phyloP scores from a whole-genome alignment of 2,329 filamentous ascomycete species.

The Rutstroemia sp. region DNA sequence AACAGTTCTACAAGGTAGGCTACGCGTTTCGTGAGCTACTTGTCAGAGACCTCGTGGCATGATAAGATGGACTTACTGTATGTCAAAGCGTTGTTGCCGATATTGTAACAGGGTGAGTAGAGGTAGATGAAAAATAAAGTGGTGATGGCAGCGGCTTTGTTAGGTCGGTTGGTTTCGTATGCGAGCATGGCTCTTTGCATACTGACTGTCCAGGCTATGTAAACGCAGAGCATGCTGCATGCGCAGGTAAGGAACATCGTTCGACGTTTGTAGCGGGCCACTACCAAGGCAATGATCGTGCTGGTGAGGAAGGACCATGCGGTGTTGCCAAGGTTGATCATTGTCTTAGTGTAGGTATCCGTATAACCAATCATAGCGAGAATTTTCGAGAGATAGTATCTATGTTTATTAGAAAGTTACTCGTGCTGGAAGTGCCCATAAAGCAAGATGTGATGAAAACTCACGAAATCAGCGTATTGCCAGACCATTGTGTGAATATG shows the following conservation, averaged over 20 bases:
- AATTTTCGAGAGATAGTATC: constrained; percentile 39
- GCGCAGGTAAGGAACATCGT: constrained; percentile 47
- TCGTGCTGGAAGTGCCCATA: background rate
- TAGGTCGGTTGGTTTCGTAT: constrained; percentile 24
- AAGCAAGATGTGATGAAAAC: background rate
- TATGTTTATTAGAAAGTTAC: background rate
- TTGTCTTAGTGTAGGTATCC: constrained; percentile 35
- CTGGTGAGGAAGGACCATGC: constrained; percentile 39
- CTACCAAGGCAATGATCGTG: constrained; percentile 34
- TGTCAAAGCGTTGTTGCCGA: constrained; percentile 59
- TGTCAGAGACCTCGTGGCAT: background rate
- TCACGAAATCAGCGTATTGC: constrained; percentile 39
- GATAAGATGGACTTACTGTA: constrained; percentile 40
- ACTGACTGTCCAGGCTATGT: constrained; percentile 48
- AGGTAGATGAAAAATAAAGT: constrained; percentile 52
- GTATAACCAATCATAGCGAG: constrained; percentile 41
- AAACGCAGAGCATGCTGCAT: constrained; percentile 44
- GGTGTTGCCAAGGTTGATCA: constrained; percentile 39
- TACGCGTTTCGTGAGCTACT: constrained; percentile 12
- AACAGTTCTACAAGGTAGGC: constrained; percentile 52
- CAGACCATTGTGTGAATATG: constrained; percentile 47
- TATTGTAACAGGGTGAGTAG: constrained; percentile 53
- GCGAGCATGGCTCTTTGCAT: constrained; percentile 34
- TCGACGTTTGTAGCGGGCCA: constrained; percentile 38
- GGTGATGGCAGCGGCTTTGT: constrained; percentile 19